Evolutionary conservation across 2,329 filamentous ascomycete species (phyloP).

Genomic region (Bimuria novae-zelandiae): DNA sequence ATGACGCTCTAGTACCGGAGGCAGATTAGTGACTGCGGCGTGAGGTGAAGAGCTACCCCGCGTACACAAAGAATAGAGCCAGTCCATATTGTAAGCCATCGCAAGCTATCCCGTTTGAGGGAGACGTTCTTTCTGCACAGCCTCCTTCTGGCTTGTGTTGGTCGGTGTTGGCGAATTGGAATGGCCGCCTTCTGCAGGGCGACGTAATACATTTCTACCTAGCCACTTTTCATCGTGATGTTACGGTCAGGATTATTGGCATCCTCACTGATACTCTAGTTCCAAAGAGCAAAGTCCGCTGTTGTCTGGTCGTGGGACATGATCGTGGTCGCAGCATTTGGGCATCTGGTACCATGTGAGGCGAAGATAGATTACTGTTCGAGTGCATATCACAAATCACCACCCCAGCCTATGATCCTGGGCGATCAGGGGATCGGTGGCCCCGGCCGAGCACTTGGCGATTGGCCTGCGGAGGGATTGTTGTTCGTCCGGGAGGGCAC

Average conservation of each 20-base stretch:
- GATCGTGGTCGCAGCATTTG: too few species aligned
- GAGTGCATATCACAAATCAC: background rate
- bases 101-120: conserved; percentile 4
- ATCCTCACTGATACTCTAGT: too few species aligned
- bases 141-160: conserved; percentile 1
- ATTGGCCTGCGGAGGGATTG: too few species aligned
- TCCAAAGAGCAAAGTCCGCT: too few species aligned
- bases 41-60: background rate
- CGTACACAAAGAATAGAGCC: background rate
- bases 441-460: conserved; percentile 1
- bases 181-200: conserved; percentile 1
- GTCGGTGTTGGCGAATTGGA: background rate
- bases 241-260: too few species aligned
- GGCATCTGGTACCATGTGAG: too few species aligned
- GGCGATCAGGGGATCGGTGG: conserved; percentile 2
- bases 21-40: background rate
- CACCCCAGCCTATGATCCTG: background rate
- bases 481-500: too few species aligned
- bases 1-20: background rate
- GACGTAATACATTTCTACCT: conserved; percentile 5
- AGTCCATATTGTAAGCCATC: background rate
- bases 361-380: background rate
- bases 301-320: too few species aligned
- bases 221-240: too few species aligned
- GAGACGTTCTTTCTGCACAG: conserved; percentile 1